These are phyloP conservation scores for Ogataea wickerhamii DNA, from an alignment of 805 yeast genomes.

Conservation along the genomic window DNA sequence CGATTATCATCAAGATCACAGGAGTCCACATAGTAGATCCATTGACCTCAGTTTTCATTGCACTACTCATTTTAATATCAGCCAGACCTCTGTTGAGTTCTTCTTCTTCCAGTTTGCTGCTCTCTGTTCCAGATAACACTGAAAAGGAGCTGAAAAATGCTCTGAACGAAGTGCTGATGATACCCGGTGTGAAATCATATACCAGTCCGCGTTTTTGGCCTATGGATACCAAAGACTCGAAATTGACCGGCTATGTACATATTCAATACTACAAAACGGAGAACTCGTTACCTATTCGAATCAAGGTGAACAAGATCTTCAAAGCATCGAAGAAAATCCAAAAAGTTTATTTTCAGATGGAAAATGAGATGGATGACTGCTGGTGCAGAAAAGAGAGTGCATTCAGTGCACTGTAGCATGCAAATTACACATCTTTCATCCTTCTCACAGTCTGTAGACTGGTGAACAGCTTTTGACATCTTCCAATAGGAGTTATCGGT, in stretches of 20 bases:
- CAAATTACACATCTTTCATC: no score
- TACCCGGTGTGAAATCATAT: slow-evolving; percentile 80
- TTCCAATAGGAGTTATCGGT: no score
- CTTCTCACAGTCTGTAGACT: no score
- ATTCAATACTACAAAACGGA: slow-evolving; percentile 55
- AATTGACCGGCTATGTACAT: slow-evolving; percentile 75
- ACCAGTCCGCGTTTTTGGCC: slow-evolving; percentile 95
- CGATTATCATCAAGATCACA: slow-evolving; percentile 63
- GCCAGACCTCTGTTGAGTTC: slow-evolving; percentile 82
- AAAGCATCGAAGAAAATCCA: slow-evolving; percentile 18
- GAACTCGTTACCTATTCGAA: slow-evolving; percentile 25
- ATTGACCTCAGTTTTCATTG: slow-evolving; percentile 83
- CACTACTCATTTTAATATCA: slow-evolving; percentile 71
- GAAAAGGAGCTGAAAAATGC: slow-evolving; percentile 63
- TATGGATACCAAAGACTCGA: slow-evolving; percentile 32
- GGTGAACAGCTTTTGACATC: no score
- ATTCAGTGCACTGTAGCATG: slow-evolving; percentile 28
- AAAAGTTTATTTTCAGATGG: slow-evolving; percentile 31
- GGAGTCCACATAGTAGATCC: slow-evolving; percentile 87
- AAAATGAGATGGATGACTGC: slow-evolving; percentile 38
- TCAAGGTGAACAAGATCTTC: slow-evolving; percentile 28
- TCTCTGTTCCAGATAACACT: slow-evolving; percentile 50
- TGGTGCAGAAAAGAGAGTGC: slow-evolving; percentile 35
- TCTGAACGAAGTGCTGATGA: slow-evolving; percentile 60
- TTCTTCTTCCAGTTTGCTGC: slow-evolving; percentile 68